A percentile compares a stretch with the other conserved stretches of the same genome.
These are phyloP conservation scores for Decorospora gaudefroyi DNA, from an alignment of 2,329 filamentous ascomycete species.

Conservation along the genomic window DNA sequence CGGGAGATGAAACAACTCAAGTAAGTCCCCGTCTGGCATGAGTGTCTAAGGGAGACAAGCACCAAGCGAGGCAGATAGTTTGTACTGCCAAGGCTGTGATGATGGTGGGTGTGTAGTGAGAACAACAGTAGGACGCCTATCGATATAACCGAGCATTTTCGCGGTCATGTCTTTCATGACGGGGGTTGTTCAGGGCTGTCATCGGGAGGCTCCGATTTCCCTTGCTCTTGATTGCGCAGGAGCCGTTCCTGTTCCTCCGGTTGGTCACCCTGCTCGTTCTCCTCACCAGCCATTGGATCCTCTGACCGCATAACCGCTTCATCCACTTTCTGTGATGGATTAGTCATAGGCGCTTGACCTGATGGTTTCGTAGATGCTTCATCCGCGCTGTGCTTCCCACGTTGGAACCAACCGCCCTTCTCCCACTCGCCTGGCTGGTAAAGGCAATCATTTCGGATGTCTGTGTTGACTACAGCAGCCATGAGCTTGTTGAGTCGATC, in stretches of 20 bases:
- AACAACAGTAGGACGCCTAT: no score
- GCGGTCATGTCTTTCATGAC: no score
- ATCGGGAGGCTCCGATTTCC: conserved; percentile 9
- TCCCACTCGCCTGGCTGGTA: conserved; percentile 80
- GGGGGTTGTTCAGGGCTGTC: conserved; percentile 6
- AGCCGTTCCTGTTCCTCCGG: conserved; percentile 32
- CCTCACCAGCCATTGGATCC: conserved; percentile 27
- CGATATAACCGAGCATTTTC: no score
- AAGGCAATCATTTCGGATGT: conserved; percentile 63
- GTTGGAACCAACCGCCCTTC: conserved; percentile 78
- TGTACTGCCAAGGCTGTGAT: no score
- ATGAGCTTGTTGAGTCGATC: conserved; percentile 71
- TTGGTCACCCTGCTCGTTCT: conserved; percentile 18
- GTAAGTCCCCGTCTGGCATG: no score
- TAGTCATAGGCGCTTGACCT: conserved; percentile 20
- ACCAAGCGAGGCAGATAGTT: no score
- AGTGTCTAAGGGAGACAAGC: no score
- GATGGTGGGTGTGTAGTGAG: not conserved
- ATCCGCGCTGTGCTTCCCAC: conserved; percentile 45
- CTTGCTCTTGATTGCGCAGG: conserved; percentile 17
- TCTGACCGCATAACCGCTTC: conserved; percentile 26
- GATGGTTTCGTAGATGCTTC: conserved; percentile 47
- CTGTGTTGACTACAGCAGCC: conserved; percentile 66
- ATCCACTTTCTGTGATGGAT: conserved; percentile 25
- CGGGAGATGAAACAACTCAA: no score